Evolutionary conservation across 768 basidiomycete genomes (phyloP), one percentile per base, ranked within the genome.

Genomic region (Pleurotus platypus): DNA sequence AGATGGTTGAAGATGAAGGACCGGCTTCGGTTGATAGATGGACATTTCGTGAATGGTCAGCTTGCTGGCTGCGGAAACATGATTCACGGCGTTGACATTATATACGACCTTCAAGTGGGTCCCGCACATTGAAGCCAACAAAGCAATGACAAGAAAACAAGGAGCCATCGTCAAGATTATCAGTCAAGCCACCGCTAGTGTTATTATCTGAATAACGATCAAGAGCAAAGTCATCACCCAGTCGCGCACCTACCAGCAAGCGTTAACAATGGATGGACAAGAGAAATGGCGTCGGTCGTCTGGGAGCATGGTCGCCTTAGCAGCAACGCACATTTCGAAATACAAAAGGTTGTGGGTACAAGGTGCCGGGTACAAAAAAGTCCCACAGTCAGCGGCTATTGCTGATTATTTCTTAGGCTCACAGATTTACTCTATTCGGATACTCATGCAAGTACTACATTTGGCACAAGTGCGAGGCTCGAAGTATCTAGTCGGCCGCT

Each of bases 401-500:
- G 11, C n/a, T 45, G 20, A 16, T 45, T 45, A 22, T 7, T 15
- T 45, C 42, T n/a, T 45, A 2, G 2, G 2, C 42, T 45, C 42
- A 45, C n/a, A 45, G 42, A 22, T 22, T 45, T 22, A 45, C 42
- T 45, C n/a, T 45, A 45, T n/a, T 16, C 42, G 20, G 42, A 45
- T 45, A 45, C 15, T 30, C 42, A 45, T 45, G 13, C 42, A 16
- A 45, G n/a, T 45, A n/a, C 42, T 18, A 45, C n/a, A 2, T 39
- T 20, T 30, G 12, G 11, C 40, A 57, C 45, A 63, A 57, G 30
- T 11, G 30, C 30, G 9, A 35, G 30, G 30, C 11, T 35, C 30
- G 11, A 35, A 35, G 9, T 11, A 11, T 35, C 30, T 35, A 35
- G 30, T 79, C 79, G 37, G 68, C 69, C 4, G 80, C 84, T 62